Percentiles rank a stretch among this genome's conserved stretches.
Conservation (phyloP, 768 basidiomycete genomes). For the Coprinopsis sp. region DNA sequence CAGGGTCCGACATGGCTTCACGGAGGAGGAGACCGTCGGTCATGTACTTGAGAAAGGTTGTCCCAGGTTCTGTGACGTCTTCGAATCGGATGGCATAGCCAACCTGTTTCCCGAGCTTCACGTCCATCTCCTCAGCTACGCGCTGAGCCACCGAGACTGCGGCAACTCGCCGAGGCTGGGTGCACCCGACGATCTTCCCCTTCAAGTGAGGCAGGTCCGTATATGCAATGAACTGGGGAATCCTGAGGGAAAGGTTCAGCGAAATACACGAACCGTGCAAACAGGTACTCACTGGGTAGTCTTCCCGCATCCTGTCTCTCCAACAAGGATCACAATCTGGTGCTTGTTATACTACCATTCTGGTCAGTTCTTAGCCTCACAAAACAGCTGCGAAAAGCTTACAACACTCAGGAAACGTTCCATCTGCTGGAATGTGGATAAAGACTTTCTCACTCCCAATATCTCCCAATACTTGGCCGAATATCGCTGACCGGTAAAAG, state of each 20-base stretch:
- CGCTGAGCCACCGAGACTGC: constrained; percentile 98
- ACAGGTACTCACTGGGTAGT: constrained; percentile 76
- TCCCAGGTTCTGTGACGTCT: constrained; percentile 86
- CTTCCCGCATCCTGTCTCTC: constrained; percentile 95
- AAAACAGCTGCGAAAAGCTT: constrained; percentile 28
- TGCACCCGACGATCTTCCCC: constrained; percentile 92
- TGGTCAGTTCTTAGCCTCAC: constrained; percentile 9
- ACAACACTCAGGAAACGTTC: constrained; percentile 87
- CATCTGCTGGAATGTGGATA: constrained; percentile 93
- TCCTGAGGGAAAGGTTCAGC: constrained; percentile 43
- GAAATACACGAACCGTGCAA: neutral
- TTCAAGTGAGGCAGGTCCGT: constrained; percentile 88
- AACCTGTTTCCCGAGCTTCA: constrained; percentile 89
- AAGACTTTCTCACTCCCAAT: constrained; percentile 73
- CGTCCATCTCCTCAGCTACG: constrained; percentile 99
- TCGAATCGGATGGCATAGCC: constrained; percentile 99
- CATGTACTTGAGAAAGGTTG: constrained; percentile 98
- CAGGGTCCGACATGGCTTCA: constrained; percentile 97
- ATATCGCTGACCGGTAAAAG: constrained; percentile 81
- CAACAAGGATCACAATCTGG: constrained; percentile 87
- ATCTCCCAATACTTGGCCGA: constrained; percentile 82
- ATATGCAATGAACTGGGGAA: constrained; percentile 94
- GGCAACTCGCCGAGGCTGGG: constrained; percentile 93
- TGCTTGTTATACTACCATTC: constrained; percentile 61
- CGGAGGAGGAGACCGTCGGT: constrained; percentile 99